Conservation (phyloP, 2,329 filamentous ascomycete species). For the Xylariaceae sp. region DNA sequence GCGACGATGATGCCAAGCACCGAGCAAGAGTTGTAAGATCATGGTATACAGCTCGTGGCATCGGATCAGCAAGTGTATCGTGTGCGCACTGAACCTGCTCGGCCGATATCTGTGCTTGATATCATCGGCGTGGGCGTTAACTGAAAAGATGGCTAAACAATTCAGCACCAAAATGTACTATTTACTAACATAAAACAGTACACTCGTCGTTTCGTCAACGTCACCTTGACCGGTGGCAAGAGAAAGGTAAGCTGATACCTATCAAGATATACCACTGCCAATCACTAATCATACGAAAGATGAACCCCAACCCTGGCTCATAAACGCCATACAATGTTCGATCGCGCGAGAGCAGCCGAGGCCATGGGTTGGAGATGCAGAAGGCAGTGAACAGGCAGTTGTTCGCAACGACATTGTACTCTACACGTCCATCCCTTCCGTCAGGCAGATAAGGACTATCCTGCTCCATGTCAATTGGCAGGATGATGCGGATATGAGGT, state of each 20-base stretch:
- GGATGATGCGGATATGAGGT: conserved; percentile 25
- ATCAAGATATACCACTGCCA: neutral
- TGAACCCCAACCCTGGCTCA: conserved; percentile 42
- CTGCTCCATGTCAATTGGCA: conserved; percentile 24
- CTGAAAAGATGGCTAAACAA: neutral
- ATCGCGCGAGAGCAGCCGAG: conserved; percentile 29
- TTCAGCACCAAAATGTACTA: neutral
- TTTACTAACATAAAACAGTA: conserved; percentile 45
- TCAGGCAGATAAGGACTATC: conserved; percentile 23
- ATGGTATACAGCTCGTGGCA: neutral
- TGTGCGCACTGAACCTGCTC: neutral
- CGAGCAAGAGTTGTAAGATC: neutral
- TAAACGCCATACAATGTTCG: conserved; percentile 29
- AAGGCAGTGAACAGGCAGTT: conserved; percentile 28
- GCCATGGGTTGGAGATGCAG: conserved; percentile 25
- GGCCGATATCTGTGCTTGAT: neutral
- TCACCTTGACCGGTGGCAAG: conserved; percentile 96
- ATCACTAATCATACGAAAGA: conserved; percentile 30
- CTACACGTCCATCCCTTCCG: conserved; percentile 28
- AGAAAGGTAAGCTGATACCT: conserved; percentile 68
- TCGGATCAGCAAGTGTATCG: neutral
- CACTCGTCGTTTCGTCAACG: conserved; percentile 97
- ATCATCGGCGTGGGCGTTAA: neutral
- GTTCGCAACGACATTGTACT: conserved; percentile 13
- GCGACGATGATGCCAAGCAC: neutral